Percentiles rank a stretch among this genome's conserved stretches.
Evolutionary conservation across 306 rosid species (phyloP).

Genomic region (Senna siamea): DNA sequence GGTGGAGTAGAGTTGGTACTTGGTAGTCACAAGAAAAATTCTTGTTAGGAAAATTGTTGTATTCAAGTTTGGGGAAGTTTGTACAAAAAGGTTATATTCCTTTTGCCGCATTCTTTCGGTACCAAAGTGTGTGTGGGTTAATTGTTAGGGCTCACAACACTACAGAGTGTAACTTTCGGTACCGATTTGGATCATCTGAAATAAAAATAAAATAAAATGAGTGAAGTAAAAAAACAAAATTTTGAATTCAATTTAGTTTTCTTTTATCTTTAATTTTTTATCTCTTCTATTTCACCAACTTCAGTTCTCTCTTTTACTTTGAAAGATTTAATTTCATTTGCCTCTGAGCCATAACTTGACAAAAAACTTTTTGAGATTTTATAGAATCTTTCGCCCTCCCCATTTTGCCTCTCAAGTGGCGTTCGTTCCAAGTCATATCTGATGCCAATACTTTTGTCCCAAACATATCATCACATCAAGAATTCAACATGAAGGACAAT

Average conservation of each 20-base stretch:
- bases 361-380: not conserved
- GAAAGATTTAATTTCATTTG: too few species aligned
- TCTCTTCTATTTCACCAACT: too few species aligned
- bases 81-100: slow-evolving; percentile 29
- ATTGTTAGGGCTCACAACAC: not conserved
- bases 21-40: too few species aligned
- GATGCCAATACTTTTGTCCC: slow-evolving; percentile 26
- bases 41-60: too few species aligned
- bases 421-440: slow-evolving; percentile 36
- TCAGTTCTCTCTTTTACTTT: too few species aligned
- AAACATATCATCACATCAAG: not conserved
- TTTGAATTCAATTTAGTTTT: too few species aligned
- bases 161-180: slow-evolving; percentile 3
- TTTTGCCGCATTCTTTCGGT: slow-evolving; percentile 18
- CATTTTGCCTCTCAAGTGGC: slow-evolving; percentile 33
- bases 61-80: too few species aligned
- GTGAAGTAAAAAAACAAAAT: too few species aligned
- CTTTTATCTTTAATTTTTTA: too few species aligned
- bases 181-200: too few species aligned
- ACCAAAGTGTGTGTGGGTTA: slow-evolving; percentile 7
- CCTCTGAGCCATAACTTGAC: not conserved
- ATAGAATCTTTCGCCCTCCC: slow-evolving; percentile 2
- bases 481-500: not conserved
- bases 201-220: too few species aligned
- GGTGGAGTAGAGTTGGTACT: not conserved